These are phyloP conservation scores for Rhodotorula sp. DNA, from an alignment of 1,284 basidiomycete genomes.

Conservation along the genomic window DNA sequence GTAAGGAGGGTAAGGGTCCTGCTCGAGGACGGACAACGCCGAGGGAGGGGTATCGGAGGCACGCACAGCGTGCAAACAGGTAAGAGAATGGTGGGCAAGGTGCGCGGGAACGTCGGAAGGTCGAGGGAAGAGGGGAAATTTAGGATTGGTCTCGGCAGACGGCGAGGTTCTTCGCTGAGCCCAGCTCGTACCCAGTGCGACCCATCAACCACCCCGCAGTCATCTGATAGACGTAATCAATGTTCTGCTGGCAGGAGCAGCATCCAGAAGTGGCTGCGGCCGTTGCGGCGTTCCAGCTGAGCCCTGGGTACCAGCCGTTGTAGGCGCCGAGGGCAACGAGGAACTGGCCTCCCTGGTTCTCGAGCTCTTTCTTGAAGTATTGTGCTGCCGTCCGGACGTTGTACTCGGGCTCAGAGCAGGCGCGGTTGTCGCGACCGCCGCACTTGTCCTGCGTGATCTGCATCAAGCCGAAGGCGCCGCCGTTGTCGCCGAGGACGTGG, in stretches of 20 bases:
- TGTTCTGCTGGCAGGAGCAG: too few relatives aligned
- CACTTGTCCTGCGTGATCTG: constrained; percentile 62
- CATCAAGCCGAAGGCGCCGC: constrained; percentile 67
- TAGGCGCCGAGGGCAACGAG: constrained; percentile 65
- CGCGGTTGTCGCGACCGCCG: constrained; percentile 58
- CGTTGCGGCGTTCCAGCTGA: constrained; percentile 60
- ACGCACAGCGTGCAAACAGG: neutral
- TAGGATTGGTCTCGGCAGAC: neutral
- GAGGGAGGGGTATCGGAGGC: neutral
- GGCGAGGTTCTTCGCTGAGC: constrained; percentile 20
- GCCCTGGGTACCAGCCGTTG: constrained; percentile 63
- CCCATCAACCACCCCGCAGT: constrained; percentile 37
- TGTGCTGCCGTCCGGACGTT: constrained; percentile 58
- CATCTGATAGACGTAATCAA: constrained; percentile 31
- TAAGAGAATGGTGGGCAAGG: neutral
- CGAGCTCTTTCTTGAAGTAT: constrained; percentile 61
- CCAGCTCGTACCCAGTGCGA: constrained; percentile 28
- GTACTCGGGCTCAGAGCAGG: constrained; percentile 29
- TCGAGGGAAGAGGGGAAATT: neutral
- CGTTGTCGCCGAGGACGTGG: constrained; percentile 49
- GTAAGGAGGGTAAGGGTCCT: neutral
- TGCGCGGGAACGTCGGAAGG: neutral
- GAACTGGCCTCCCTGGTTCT: constrained; percentile 59
- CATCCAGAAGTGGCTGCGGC: constrained; percentile 57
- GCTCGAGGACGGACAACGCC: neutral